Conservation (phyloP, 805 yeast genomes). For the Candida krabiensis region DNA sequence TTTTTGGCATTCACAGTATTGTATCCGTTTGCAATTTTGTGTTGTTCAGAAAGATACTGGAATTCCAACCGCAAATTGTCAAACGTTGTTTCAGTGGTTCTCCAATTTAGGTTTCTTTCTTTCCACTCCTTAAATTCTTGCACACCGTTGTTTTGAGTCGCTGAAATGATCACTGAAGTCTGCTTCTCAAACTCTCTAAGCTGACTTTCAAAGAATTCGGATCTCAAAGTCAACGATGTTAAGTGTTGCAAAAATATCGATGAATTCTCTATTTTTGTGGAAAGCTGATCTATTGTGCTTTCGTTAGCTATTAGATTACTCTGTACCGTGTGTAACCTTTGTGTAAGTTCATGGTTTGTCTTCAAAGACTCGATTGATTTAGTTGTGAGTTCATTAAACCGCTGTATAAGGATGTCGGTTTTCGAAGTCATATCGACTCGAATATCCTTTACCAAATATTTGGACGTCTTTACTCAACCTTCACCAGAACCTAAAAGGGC, state of each 20-base stretch:
- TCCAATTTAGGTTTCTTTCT: constrained; percentile 42
- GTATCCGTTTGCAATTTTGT: constrained; percentile 21
- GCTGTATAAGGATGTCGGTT: constrained; percentile 16
- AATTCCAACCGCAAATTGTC: constrained; percentile 44
- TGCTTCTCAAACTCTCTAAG: constrained; percentile 28
- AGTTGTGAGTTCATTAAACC: constrained; percentile 15
- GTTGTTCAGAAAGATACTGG: constrained; percentile 33
- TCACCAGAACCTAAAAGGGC: constrained; percentile 2
- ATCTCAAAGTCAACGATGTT: constrained; percentile 31
- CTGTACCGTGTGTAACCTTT: constrained; percentile 18
- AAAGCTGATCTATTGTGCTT: constrained; percentile 21
- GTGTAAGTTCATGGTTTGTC: constrained; percentile 17
- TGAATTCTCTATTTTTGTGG: constrained; percentile 26
- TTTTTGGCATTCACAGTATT: not conserved
- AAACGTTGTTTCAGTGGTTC: constrained; percentile 45
- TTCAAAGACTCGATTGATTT: constrained; percentile 16
- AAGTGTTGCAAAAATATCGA: constrained; percentile 31
- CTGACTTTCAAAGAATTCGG: constrained; percentile 36
- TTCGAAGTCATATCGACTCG: constrained; percentile 3
- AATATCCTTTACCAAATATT: too few species aligned
- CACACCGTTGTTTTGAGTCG: constrained; percentile 21
- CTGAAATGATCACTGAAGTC: constrained; percentile 13
- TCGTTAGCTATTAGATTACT: constrained; percentile 20
- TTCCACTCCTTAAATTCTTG: constrained; percentile 23
- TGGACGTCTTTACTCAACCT: not conserved